phyloP scores from a whole-genome alignment of 495 filamentous ascomycete species.

The Tirmania nivea region DNA sequence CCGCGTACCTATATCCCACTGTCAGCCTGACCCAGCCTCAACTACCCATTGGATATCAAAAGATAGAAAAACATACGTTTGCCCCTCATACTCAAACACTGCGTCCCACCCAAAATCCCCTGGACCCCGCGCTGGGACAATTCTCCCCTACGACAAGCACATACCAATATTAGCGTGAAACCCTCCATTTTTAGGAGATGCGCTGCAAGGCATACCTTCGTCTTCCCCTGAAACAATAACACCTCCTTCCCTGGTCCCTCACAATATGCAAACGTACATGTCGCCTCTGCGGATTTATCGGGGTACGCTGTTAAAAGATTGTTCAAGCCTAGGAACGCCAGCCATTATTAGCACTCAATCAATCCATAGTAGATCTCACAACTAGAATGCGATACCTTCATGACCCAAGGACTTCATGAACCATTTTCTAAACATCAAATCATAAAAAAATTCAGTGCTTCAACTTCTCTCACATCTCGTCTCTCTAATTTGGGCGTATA shows the following conservation, averaged over 20 bases:
- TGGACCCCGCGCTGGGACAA: conserved; percentile 55
- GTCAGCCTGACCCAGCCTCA: background rate
- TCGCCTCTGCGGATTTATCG: conserved; percentile 74
- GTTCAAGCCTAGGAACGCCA: conserved; percentile 35
- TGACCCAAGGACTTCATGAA: conserved; percentile 69
- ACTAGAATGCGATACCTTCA: conserved; percentile 20
- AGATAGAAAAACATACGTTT: conserved; percentile 41
- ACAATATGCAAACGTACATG: conserved; percentile 90
- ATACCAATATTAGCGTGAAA: conserved; percentile 6
- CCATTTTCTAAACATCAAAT: conserved; percentile 45
- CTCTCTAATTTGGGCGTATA: background rate
- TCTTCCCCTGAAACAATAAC: conserved; percentile 79
- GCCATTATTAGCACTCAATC: no score
- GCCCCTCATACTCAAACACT: conserved; percentile 81
- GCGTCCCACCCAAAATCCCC: conserved; percentile 91
- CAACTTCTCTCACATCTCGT: background rate
- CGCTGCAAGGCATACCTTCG: conserved; percentile 23
- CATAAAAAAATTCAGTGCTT: background rate
- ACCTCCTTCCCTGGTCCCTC: conserved; percentile 65
- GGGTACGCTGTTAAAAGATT: conserved; percentile 75
- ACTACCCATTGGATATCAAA: background rate
- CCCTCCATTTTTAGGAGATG: background rate
- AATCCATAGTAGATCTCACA: no score
- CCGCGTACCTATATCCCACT: conserved; percentile 39
- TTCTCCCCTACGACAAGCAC: conserved; percentile 35